A percentile compares a stretch with the other conserved stretches of the same genome.
Evolutionary conservation across 106 monocot species (phyloP).

Genomic region (Apostasia shenzhenica): DNA sequence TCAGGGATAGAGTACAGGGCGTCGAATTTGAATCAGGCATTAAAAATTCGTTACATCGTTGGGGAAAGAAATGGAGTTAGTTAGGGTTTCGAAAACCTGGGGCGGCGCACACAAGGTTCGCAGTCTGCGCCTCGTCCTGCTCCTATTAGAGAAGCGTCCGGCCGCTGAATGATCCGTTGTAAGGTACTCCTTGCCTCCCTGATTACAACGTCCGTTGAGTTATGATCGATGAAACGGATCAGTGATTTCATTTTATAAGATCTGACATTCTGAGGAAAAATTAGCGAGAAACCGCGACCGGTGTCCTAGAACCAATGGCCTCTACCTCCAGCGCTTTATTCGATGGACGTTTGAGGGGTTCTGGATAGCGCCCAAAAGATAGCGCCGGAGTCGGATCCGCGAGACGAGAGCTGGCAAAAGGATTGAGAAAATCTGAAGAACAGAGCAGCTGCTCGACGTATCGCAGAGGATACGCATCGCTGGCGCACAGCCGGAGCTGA

Average conservation of each 20-base stretch:
- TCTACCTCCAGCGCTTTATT: background rate
- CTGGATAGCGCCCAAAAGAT: no score
- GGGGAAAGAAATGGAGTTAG: background rate
- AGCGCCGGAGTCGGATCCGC: constrained; percentile 19
- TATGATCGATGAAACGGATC: background rate
- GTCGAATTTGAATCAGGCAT: background rate
- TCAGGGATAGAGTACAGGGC: background rate
- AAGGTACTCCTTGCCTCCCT: constrained; percentile 49
- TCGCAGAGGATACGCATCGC: constrained; percentile 27
- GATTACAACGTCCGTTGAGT: background rate
- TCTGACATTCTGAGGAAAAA: background rate
- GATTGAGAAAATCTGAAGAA: constrained; percentile 41
- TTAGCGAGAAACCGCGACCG: background rate
- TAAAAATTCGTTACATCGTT: background rate
- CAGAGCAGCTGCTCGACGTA: constrained; percentile 32
- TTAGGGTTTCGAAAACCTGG: constrained; percentile 19
- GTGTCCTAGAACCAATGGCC: no score
- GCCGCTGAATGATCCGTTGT: constrained; percentile 32
- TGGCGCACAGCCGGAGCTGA: constrained; percentile 35
- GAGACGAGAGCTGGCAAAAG: constrained; percentile 42
- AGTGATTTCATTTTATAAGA: background rate
- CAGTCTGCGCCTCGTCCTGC: constrained; percentile 1
- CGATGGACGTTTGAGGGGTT: constrained; percentile 35
- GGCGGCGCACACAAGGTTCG: constrained; percentile 35
- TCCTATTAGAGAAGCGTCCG: no score